Percentiles rank a stretch among this genome's conserved stretches.
Evolutionary conservation across 2,329 filamentous ascomycete species (phyloP).

Genomic region (Ascochyta fabae): DNA sequence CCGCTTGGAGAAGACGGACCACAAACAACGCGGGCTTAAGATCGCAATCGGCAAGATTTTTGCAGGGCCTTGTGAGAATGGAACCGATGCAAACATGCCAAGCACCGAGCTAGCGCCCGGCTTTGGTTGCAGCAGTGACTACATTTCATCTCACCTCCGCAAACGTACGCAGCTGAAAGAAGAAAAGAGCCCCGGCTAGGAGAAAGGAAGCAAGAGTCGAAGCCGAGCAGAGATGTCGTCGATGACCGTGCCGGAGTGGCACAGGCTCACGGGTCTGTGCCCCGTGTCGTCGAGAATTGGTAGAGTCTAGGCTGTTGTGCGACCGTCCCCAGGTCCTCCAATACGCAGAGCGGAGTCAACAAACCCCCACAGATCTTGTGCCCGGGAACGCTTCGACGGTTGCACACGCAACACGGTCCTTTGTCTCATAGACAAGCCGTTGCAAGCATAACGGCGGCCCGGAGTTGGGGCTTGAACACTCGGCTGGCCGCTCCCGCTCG

Average conservation of each 20-base stretch:
- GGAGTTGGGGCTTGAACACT: background rate
- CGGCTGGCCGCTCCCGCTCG: background rate
- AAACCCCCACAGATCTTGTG: constrained; percentile 5
- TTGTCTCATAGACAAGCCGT: constrained; percentile 11
- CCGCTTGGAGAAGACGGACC: background rate
- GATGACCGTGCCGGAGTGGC: background rate
- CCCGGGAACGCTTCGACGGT: constrained; percentile 1
- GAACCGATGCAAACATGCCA: constrained; percentile 3
- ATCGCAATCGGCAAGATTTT: background rate
- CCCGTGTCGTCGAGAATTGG: background rate
- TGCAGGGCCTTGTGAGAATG: background rate
- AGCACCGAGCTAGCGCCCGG: background rate
- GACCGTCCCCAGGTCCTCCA: constrained; percentile 10
- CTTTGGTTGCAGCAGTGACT: background rate
- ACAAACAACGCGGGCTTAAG: background rate
- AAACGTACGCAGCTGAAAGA: background rate
- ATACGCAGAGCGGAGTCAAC: background rate
- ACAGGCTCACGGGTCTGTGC: background rate
- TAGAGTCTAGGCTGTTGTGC: constrained; percentile 3
- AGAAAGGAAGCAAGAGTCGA: background rate
- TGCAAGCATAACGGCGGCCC: constrained; percentile 14
- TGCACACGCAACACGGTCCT: constrained; percentile 1
- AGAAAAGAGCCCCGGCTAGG: background rate
- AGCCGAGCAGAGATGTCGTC: background rate
- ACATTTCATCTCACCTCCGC: background rate